These are phyloP conservation scores for Larix sibirica DNA, from an alignment of 83 land plant species.

Conservation along the genomic window DNA sequence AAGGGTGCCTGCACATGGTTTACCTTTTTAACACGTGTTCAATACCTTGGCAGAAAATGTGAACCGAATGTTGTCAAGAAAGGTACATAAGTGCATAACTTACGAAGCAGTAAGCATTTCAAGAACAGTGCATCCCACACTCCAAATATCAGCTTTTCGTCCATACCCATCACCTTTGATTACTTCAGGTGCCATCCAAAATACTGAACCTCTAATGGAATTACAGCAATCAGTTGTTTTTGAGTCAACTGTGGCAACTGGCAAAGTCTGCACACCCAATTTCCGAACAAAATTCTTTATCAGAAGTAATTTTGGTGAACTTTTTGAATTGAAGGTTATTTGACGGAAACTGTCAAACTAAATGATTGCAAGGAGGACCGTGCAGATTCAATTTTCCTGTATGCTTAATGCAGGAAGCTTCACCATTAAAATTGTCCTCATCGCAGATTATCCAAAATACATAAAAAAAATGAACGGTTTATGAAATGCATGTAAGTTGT, in stretches of 20 bases:
- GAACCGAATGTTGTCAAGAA: background rate
- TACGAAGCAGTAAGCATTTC: constrained; percentile 46
- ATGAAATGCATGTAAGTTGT: too few species aligned
- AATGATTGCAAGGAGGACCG: too few species aligned
- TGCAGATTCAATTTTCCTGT: too few species aligned
- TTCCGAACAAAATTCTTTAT: background rate
- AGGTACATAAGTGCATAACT: background rate
- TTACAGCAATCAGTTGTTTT: background rate
- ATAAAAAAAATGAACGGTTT: too few species aligned
- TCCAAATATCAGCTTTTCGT: constrained; percentile 42
- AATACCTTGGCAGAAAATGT: background rate
- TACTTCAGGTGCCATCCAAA: constrained; percentile 45
- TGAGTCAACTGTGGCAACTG: background rate
- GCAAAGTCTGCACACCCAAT: background rate
- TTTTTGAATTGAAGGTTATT: too few species aligned
- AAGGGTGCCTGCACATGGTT: constrained; percentile 29
- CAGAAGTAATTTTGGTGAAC: background rate
- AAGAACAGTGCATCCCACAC: constrained; percentile 46
- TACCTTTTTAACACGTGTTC: too few species aligned
- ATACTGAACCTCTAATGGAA: background rate
- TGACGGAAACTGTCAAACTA: too few species aligned
- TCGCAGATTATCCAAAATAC: too few species aligned
- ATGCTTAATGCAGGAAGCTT: too few species aligned
- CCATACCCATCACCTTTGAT: constrained; percentile 48
- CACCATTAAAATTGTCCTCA: too few species aligned